Evolutionary conservation across 176 grass and related monocot genomes (phyloP), one percentile per base, ranked within the genome.

Genomic region (Typha latifolia): DNA sequence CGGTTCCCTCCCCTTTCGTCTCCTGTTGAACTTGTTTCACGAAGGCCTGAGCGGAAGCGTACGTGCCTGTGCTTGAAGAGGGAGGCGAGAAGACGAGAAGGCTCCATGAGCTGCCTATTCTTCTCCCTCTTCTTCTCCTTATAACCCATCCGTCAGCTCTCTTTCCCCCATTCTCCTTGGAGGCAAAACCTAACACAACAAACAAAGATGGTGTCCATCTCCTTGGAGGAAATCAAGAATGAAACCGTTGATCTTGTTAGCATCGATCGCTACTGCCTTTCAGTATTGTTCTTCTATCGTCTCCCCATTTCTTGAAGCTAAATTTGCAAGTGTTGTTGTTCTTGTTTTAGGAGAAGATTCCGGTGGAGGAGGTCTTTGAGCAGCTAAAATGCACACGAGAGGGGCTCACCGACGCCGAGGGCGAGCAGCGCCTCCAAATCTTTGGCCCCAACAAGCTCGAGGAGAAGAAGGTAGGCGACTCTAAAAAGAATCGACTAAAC

Each of bases 361-460:
- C 91, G 29, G 77, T 96, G 0, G 68, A 77, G 18, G 91, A 91
- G 73, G 91, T 96, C 22, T 96, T 96, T 63, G 47, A 63, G 70
- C 87, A 91, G 73, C 74, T 96, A 29, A 96, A 96, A 79, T 96
- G 91, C 74, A 85, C 66, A 70, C 76, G 68, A 61, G 68, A 91
- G 67, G 91, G 91, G 14, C 74, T 96, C 2, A 63, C 43, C 32
- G 7, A 2, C 34, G 53, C 70, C 1, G 91, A 96, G 72, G 87
- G 76, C 0, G 77, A 83, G 32, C 76, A 79, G 69, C 79, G 91
- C 0, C 91, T 96, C 84, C 76, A 79, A 59, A 87, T 90, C 32
- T 95, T 95, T 66, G 90, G 90, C 1, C 84, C 74, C 16, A 95
- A 95, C 83, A 95, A 95, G 78, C 90, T 95, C 20, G 90, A 95